Percentiles rank a stretch among this genome's conserved stretches.
phyloP scores from a whole-genome alignment of 2,329 filamentous ascomycete genomes.

The Thielaviopsis euricoi region DNA sequence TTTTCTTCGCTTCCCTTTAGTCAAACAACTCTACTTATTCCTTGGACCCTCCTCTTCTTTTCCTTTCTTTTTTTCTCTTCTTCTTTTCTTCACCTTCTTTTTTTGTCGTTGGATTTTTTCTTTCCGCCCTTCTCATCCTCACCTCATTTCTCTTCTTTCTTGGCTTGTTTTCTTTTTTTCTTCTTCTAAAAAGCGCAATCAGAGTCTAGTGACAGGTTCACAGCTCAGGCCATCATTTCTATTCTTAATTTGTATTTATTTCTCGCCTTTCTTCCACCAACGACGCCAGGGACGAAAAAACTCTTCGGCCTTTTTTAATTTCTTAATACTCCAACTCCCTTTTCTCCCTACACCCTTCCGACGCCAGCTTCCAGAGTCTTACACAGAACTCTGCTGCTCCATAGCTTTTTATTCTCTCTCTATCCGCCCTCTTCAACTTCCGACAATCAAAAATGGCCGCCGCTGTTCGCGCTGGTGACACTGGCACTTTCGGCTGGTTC shows the following conservation, averaged over 20 bases:
- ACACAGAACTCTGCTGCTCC: background rate
- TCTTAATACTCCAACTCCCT: constrained; percentile 8
- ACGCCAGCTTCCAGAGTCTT: background rate
- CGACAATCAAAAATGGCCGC: constrained; percentile 10
- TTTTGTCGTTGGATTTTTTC: no score
- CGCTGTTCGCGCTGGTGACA: constrained; percentile 8
- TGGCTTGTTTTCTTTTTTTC: background rate
- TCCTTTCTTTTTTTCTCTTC: constrained; percentile 11
- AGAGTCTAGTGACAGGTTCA: constrained; percentile 6
- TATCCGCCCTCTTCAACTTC: background rate
- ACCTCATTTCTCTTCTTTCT: background rate
- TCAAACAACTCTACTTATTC: background rate
- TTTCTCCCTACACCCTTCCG: background rate
- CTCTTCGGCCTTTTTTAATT: background rate
- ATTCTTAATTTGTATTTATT: background rate
- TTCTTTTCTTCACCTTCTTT: constrained; percentile 9
- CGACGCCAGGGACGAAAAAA: no score
- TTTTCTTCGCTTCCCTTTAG: constrained; percentile 7
- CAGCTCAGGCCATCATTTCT: background rate
- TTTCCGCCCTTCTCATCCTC: background rate
- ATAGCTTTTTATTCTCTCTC: background rate
- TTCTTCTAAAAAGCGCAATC: background rate
- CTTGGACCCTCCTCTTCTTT: constrained; percentile 11
- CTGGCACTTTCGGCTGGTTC: constrained; percentile 40
- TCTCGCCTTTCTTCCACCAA: background rate